A percentile compares a stretch with the other conserved stretches of the same genome.
Conservation (phyloP, 148 eudicot species). For the Beta vulgaris region DNA sequence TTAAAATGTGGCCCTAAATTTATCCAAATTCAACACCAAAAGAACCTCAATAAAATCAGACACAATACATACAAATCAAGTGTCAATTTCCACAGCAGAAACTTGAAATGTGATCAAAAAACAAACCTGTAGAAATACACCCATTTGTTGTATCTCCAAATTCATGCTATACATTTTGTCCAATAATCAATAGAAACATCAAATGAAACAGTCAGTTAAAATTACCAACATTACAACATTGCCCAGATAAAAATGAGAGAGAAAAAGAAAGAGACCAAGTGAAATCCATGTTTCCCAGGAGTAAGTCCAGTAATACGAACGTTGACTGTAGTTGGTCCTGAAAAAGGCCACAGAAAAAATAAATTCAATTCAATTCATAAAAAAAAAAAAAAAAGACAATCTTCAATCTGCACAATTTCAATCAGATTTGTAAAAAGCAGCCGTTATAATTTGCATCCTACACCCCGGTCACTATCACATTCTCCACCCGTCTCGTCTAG, state of each 20-base stretch:
- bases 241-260: not conserved
- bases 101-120: not conserved
- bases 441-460: too few relatives aligned
- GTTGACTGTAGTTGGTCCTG: slow-evolving; percentile 82
- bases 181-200: not conserved
- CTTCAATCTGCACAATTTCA: not conserved
- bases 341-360: slow-evolving; percentile 3
- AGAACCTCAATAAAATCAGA: not conserved
- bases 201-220: slow-evolving; percentile 14
- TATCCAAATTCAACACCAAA: not conserved
- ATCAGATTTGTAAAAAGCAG: too few relatives aligned
- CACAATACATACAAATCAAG: not conserved
- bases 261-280: slow-evolving; percentile 35
- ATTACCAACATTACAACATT: not conserved
- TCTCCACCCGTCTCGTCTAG: too few relatives aligned
- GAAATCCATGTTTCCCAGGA: slow-evolving; percentile 83
- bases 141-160: slow-evolving; percentile 97
- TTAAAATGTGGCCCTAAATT: slow-evolving; percentile 83
- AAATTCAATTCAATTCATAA: not conserved
- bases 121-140: slow-evolving; percentile 90
- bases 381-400: slow-evolving; percentile 3
- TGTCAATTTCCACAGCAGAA: not conserved
- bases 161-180: slow-evolving; percentile 55
- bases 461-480: too few relatives aligned
- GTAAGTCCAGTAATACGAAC: slow-evolving; percentile 70